These are phyloP conservation scores for Rhodotorula glutinis DNA, from an alignment of 1,284 basidiomycete genomes.

Conservation along the genomic window DNA sequence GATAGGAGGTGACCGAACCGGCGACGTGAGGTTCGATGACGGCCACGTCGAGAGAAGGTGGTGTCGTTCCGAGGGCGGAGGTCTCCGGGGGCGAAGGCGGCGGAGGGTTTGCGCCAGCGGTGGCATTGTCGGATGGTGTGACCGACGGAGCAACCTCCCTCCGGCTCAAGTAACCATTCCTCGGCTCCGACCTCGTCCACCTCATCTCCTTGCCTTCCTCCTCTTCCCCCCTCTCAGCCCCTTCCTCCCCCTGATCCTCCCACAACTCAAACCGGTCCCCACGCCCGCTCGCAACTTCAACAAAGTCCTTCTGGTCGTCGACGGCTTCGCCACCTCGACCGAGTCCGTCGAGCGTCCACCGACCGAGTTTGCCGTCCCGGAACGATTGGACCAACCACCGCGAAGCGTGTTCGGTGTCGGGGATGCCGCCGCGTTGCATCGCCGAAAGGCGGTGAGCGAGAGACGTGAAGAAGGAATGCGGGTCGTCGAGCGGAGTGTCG, in stretches of 20 bases:
- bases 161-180: constrained; percentile 14
- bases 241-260: constrained; percentile 11
- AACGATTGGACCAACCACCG: constrained; percentile 80
- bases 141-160: neutral
- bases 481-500: constrained; percentile 59
- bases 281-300: constrained; percentile 13
- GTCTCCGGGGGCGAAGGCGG: too few species aligned
- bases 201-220: constrained; percentile 8
- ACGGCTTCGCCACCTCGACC: constrained; percentile 51
- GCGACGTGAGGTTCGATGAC: constrained; percentile 10
- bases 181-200: constrained; percentile 11
- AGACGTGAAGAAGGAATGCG: constrained; percentile 63
- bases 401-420: constrained; percentile 67
- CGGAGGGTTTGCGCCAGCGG: neutral
- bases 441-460: constrained; percentile 76
- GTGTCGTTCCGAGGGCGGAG: neutral
- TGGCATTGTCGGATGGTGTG: neutral
- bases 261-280: constrained; percentile 22
- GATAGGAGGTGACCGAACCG: neutral
- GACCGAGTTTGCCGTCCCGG: constrained; percentile 62
- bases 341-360: constrained; percentile 54
- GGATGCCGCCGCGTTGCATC: constrained; percentile 68
- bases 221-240: constrained; percentile 11
- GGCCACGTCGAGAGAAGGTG: neutral
- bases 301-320: constrained; percentile 23